These are phyloP conservation scores for Heracleum sosnowskyi DNA, from an alignment of 129 eudicot genomes.

Conservation along the genomic window DNA sequence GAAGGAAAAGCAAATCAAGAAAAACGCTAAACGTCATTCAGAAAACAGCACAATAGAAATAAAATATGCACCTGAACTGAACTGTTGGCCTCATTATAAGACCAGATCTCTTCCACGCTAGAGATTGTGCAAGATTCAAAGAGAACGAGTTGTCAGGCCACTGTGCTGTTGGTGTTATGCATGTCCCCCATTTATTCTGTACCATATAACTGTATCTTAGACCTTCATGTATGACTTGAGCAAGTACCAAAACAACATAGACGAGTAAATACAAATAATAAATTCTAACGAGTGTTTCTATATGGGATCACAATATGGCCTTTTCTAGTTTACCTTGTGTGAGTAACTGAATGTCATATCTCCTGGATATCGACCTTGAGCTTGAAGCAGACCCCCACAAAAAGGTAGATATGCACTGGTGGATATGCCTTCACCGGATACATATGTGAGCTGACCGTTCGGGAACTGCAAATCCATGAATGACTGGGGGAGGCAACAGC, in stretches of 20 bases:
- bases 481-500: conserved; percentile 42
- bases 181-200: conserved; percentile 90
- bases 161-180: conserved; percentile 72
- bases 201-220: conserved; percentile 10
- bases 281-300: background rate
- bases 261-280: background rate
- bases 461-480: conserved; percentile 98
- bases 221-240: background rate
- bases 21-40: background rate
- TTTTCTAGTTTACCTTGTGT: conserved; percentile 50
- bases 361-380: conserved; percentile 98
- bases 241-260: background rate
- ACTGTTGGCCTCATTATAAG: conserved; percentile 84
- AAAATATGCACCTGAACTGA: conserved; percentile 54
- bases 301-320: background rate
- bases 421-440: conserved; percentile 83
- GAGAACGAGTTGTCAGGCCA: conserved; percentile 89
- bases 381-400: conserved; percentile 94
- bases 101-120: conserved; percentile 97
- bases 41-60: background rate
- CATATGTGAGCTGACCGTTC: conserved; percentile 86
- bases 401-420: conserved; percentile 82
- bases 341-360: conserved; percentile 91
- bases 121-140: conserved; percentile 68
- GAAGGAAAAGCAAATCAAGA: background rate